Conservation (phyloP, 2,329 filamentous ascomycete genomes). For the Fusarium compactum region DNA sequence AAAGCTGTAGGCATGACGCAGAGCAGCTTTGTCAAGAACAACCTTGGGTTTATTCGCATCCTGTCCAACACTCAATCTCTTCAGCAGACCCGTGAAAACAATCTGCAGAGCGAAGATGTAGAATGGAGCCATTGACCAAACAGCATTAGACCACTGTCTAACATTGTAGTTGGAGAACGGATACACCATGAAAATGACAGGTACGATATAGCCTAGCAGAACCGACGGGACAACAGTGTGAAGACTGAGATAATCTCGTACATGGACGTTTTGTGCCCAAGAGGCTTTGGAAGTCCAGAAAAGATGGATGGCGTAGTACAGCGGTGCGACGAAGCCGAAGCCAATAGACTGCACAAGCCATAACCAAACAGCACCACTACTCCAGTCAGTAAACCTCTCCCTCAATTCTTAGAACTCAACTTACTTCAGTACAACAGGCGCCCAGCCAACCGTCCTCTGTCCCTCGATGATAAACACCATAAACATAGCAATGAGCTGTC, state of each 20-base stretch:
- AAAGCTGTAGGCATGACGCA: slow-evolving; percentile 43
- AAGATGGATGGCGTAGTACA: slow-evolving; percentile 41
- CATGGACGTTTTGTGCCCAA: slow-evolving; percentile 21
- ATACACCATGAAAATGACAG: slow-evolving; percentile 31
- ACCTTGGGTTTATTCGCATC: slow-evolving; percentile 29
- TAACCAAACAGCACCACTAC: slow-evolving; percentile 43
- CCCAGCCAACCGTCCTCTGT: slow-evolving; percentile 24
- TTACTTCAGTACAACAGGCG: slow-evolving; percentile 39
- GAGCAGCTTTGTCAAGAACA: slow-evolving; percentile 32
- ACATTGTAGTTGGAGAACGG: slow-evolving; percentile 36
- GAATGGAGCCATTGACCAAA: slow-evolving; percentile 43
- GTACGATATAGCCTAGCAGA: slow-evolving; percentile 40
- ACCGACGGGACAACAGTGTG: slow-evolving; percentile 39
- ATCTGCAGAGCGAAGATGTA: slow-evolving; percentile 30
- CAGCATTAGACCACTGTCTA: slow-evolving; percentile 39
- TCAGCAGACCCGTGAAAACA: slow-evolving; percentile 33
- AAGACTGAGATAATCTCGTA: slow-evolving; percentile 38
- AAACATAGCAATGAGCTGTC: slow-evolving; percentile 39
- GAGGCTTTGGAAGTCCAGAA: slow-evolving; percentile 26
- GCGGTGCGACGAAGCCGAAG: slow-evolving; percentile 40
- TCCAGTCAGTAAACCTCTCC: no score
- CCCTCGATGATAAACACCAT: slow-evolving; percentile 40
- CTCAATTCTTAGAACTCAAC: neutral
- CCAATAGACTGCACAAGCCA: slow-evolving; percentile 40
- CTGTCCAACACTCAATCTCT: slow-evolving; percentile 42